Evolutionary conservation across 1,284 basidiomycete genomes (phyloP), one percentile per base, ranked within the genome.

Genomic region (Papiliotrema nemorosa): DNA sequence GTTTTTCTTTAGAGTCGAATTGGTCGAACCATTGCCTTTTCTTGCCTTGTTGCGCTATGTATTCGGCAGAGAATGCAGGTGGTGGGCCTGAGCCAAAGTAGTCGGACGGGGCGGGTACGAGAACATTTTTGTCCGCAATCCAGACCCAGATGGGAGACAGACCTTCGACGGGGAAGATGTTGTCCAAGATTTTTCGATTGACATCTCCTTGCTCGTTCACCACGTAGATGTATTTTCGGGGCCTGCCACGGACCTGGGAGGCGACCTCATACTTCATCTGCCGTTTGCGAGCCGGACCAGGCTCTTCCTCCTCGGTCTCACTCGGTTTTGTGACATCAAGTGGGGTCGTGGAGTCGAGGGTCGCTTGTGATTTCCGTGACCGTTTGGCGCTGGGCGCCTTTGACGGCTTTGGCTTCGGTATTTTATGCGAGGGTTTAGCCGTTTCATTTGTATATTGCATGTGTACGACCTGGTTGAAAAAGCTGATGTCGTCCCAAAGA

Each of bases 171-270:
- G 63, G 53, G 14, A 44, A 50, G 9, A 70, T 44, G 20, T 58
- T 49, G 13, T 64, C 66, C 1, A 69, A 47, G 25, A 69, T 45
- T 5, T 45, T n/a, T 13, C 69, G 59, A 25, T 66, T 63, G 29
- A 63, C 47, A 12, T 47, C 54, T 3, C 70, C 70, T 27, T 66
- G 58, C 37, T 56, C 44, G 47, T 69, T 58, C 12, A 72, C 67
- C 6, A 70, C 62, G 25, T 65, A 61, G 33, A 71, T 49, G 50
- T 69, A 70, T 47, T 70, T 70, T 22, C 70, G 46, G 1, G 69
- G 70, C 20, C 70, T 58, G 33, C 70, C 70, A n/a, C 66, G 60
- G 20, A 58, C 51, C 50, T 72, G 69, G 1, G 55, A 48, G 21
- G 54, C 52, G 41, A 57, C 58, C 18, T 54, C 39, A 47, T 69